Conservation (phyloP, 2,329 filamentous ascomycete genomes). For the Tolypocladium endophyticum region DNA sequence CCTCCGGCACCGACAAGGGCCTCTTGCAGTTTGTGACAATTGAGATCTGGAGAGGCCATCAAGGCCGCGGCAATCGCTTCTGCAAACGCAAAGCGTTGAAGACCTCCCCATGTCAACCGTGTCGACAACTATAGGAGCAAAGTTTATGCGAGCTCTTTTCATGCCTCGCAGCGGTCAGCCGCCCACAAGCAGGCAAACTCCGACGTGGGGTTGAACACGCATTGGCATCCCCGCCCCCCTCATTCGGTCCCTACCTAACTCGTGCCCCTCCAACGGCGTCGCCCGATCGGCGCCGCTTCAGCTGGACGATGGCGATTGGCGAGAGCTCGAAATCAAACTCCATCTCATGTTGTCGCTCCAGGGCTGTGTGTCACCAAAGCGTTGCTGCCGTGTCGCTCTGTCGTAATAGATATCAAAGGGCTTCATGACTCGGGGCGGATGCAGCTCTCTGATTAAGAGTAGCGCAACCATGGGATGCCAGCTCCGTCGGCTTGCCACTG, state of each 20-base stretch:
- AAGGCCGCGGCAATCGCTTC: not conserved
- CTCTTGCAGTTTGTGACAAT: not conserved
- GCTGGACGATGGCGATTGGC: not conserved
- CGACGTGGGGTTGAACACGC: not conserved
- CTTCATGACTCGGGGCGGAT: not conserved
- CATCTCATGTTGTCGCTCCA: too few species aligned
- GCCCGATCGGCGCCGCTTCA: not conserved
- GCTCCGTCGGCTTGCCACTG: not conserved
- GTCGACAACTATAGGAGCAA: not conserved
- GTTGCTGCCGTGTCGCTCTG: not conserved
- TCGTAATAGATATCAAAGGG: not conserved
- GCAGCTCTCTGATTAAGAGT: not conserved
- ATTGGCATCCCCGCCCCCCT: not conserved
- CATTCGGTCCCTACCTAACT: not conserved
- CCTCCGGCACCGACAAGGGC: not conserved
- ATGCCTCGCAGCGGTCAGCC: not conserved
- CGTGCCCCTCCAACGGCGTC: not conserved
- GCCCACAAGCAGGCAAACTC: not conserved
- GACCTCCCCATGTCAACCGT: too few species aligned
- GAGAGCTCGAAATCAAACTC: not conserved
- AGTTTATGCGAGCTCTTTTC: not conserved
- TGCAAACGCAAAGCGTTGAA: not conserved
- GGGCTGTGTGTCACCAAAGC: not conserved
- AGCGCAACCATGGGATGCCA: not conserved
- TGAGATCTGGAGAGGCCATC: not conserved